Evolutionary conservation across 805 yeast species (phyloP), one percentile per base, ranked within the genome.

Genomic region (Wickerhamomyces alni): DNA sequence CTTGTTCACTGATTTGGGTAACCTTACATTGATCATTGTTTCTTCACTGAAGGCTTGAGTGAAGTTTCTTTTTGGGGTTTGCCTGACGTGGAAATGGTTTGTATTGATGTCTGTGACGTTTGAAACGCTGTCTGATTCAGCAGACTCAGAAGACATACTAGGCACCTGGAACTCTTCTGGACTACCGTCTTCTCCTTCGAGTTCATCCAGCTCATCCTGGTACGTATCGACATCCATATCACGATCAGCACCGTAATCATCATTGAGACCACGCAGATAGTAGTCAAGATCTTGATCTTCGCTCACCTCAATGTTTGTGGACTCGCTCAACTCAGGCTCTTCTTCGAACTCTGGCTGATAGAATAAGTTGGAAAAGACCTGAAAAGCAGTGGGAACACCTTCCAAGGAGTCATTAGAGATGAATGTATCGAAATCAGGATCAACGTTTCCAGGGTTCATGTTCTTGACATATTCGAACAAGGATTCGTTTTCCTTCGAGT

Each of bases 401-500:
- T 52, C 44, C 8, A 62, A 41, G 34, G 56, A 47, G 12, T 44
- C 33, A 8, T 55, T 43, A 12, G 52, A 41, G 8, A 61, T 27
- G 30, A 62, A 58, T 4, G 40, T 44, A 0, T 47, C 42, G 18
- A 49, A 47, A 4, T 46, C 40, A 3, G 46, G 12, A 4, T 30
- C 41, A 2, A 30, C 12, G 8, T 26, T 16, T 2, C 33, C 42
- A 11, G 50, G 17, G 31, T 47, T 39, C 36, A 53, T 33, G 2
- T 41, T 40, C 30, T 54, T 57, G 8, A 55, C 56, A 28, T 59
- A 62, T 1, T 59, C 48, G 17, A 69, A 61, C 40, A 67, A 42
- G 3, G 51, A 42, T 12, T 57, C 38, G 28, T 68, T 55, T 17
- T 68, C 72, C 0, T 57, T 60, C 8, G 65, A 57, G 15, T 68